These are phyloP conservation scores for Erucastrum elatum DNA, from an alignment of 345 rosid species.

Conservation along the genomic window DNA sequence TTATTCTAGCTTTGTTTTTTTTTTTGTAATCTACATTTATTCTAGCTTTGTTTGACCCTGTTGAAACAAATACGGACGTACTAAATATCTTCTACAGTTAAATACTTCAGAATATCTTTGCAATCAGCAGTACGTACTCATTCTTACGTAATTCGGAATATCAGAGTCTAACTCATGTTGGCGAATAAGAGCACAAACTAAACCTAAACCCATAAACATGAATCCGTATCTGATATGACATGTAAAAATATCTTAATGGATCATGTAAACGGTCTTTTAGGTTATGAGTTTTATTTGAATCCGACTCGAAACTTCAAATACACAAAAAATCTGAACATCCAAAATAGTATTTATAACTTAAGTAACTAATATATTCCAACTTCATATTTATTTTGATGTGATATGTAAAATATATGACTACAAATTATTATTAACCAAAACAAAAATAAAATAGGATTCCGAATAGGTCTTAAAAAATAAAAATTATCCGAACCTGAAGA, in stretches of 20 bases:
- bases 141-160: conserved; percentile 1
- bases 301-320: neutral
- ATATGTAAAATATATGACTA: neutral
- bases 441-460: neutral
- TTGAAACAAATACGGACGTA: neutral
- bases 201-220: too few species aligned
- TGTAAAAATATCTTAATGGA: neutral
- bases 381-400: neutral
- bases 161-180: neutral
- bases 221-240: neutral
- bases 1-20: conserved; percentile 6
- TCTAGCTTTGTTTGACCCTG: conserved; percentile 11
- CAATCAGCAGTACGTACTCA: neutral
- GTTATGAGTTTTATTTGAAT: neutral
- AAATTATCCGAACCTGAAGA: neutral
- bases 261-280: neutral
- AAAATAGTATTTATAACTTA: neutral
- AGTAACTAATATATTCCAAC: neutral
- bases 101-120: neutral
- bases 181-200: neutral
- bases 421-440: neutral
- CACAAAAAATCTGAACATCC: neutral
- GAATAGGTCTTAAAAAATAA: neutral
- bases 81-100: neutral
- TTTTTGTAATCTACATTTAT: neutral